phyloP scores from a whole-genome alignment of 108 stramenopile genomes.

The Heterococcus sp. region DNA sequence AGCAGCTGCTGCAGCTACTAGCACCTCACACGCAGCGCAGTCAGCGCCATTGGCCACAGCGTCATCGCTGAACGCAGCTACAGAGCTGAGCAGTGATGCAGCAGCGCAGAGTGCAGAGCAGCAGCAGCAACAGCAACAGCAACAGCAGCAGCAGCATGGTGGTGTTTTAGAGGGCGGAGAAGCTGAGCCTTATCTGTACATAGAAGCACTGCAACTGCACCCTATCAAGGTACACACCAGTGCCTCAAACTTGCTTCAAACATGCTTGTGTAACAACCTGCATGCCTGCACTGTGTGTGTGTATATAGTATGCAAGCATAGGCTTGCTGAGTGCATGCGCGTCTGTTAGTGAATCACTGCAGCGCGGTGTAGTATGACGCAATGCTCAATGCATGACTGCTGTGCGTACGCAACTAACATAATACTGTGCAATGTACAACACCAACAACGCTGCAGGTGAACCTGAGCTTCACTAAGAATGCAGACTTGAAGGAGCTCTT shows the following conservation, averaged over 20 bases:
- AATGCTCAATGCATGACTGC: too few species aligned
- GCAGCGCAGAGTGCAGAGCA: background rate
- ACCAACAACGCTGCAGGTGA: too few species aligned
- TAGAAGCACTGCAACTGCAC: slow-evolving; percentile 37
- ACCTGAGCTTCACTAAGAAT: slow-evolving; percentile 52
- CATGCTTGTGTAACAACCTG: too few species aligned
- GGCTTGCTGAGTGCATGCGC: too few species aligned
- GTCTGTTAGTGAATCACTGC: too few species aligned
- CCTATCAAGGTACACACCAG: slow-evolving; percentile 35
- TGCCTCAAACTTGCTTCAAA: too few species aligned
- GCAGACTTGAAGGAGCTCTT: slow-evolving; percentile 35
- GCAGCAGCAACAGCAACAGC: background rate
- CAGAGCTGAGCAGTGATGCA: background rate
- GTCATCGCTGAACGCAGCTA: background rate
- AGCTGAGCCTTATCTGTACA: slow-evolving; percentile 41
- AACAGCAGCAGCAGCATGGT: background rate
- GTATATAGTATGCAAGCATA: too few species aligned
- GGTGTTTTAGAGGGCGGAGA: slow-evolving; percentile 4
- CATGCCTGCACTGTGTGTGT: too few species aligned
- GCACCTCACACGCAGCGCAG: background rate
- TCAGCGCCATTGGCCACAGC: background rate
- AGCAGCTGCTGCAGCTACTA: background rate
- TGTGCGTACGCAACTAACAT: too few species aligned
- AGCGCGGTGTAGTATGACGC: too few species aligned
- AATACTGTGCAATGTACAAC: too few species aligned